Base-by-base conservation (phyloP, 441 rosid species). In the Melastoma candidum region DNA sequence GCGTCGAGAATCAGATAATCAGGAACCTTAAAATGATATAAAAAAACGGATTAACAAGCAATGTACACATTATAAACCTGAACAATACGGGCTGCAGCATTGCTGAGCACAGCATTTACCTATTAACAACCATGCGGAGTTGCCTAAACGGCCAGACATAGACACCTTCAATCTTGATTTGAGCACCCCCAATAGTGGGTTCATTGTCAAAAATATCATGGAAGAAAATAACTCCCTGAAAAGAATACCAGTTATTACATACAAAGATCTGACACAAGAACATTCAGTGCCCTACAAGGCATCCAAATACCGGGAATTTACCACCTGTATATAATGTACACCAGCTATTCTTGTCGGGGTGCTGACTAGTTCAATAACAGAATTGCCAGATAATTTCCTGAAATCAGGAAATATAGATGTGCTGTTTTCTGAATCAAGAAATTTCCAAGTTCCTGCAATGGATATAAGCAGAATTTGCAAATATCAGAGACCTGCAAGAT, bases 101-200 rank as follows among this genome's bases (percentile, higher is more conserved):
- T 44, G 11, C 25, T 0, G 17, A 39, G 46, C 4, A 12, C 24
- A 27, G 11, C 26, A 0, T 7, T 54, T 79, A 93, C 97, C 97
- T 82, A 80, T 79, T 81, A 58, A 93, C 93, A 51, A 88, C 90
- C 87, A 93, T 73, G 39, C 97, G 95, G 56, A 93, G 99, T 66
- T 93, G 99, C 75, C 87, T 84, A 74, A 93, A 93, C 47, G 99
- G 97, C 95, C 96, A 93, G 68, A 93, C 86, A 75, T 93, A 88
- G 54, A 93, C 97, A 77, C 99, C 99, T 79, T 88, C 97, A 57
- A 88, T 85, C 70, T 84, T 78, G 66, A 93, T 83, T 70, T 84
- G 92, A 55, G 99, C 90, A 61, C 99, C 95, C 27, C 90, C 95
- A 56, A 83, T 90, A 76, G 84, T 86, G 70, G 75, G 92, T 56